Evolutionary conservation across 2,329 filamentous ascomycete genomes (phyloP).

Genomic region (Arachnomyces sp.): DNA sequence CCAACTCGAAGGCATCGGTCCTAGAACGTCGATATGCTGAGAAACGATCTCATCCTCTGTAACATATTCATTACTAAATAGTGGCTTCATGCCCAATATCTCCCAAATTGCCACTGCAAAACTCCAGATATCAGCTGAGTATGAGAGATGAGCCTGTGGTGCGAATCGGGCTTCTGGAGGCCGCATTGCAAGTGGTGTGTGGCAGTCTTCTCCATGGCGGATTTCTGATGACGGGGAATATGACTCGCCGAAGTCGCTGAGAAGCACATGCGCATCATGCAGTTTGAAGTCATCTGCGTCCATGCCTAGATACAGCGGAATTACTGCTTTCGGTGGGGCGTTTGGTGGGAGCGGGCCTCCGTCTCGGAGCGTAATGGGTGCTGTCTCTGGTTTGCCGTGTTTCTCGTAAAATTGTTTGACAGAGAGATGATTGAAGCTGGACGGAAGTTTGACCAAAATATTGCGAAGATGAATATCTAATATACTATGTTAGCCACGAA

Average conservation of each 20-base stretch:
- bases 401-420: slow-evolving; percentile 17
- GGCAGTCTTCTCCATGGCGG: slow-evolving; percentile 17
- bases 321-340: slow-evolving; percentile 14
- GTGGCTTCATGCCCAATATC: slow-evolving; percentile 20
- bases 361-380: slow-evolving; percentile 12
- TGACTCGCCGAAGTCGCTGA: slow-evolving; percentile 26
- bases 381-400: slow-evolving; percentile 18
- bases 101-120: slow-evolving; percentile 21
- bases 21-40: slow-evolving; percentile 14
- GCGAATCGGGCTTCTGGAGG: slow-evolving; percentile 21
- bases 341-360: slow-evolving; percentile 15
- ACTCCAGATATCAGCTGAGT: slow-evolving; percentile 22
- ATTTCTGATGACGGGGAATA: slow-evolving; percentile 17
- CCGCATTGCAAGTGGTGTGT: slow-evolving; percentile 14
- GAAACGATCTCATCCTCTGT: slow-evolving; percentile 6
- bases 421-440: slow-evolving; percentile 14
- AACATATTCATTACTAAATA: slow-evolving; percentile 10
- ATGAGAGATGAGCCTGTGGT: slow-evolving; percentile 13
- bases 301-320: slow-evolving; percentile 16
- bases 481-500: not conserved
- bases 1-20: slow-evolving; percentile 14
- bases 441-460: slow-evolving; percentile 11
- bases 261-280: slow-evolving; percentile 18
- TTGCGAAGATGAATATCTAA: slow-evolving; percentile 20
- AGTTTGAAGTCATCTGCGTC: slow-evolving; percentile 18